Evolutionary conservation across 257 asterid genomes (phyloP), one percentile per base, ranked within the genome.

Genomic region (Orobanche coerulescens): DNA sequence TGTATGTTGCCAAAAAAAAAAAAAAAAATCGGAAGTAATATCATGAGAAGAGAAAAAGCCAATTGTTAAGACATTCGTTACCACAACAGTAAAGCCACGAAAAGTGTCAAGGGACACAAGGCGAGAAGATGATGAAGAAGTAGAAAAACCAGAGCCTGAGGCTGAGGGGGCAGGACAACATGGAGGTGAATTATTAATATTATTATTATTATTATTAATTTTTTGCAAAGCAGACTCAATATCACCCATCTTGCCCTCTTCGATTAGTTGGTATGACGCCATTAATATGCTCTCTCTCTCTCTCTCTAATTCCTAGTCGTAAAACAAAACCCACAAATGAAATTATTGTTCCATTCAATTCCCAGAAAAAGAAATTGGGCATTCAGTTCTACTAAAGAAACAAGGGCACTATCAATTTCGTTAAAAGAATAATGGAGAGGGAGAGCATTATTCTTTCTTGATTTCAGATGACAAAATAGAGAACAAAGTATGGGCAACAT

Each of bases 191-290:
- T n/a, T n/a, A n/a, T n/a, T n/a, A n/a, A n/a, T n/a, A n/a, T n/a
- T n/a, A n/a, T n/a, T n/a, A 3, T 4, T 14, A 22, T 9, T 18
- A 6, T 48, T 19, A 53, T 24, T 54, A 3, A 15, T 58, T 9
- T 64, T 68, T 12, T 50, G 60, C 9, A 56, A 12, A 63, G 71
- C 65, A 12, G 78, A 55, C 61, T 67, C 80, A 20, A 70, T 11
- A 20, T 47, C 53, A 16, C n/a, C 53, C 53, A 1, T 2, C 1
- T 65, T 66, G 49, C 39, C 44, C 11, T 37, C 57, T 23, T 65
- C 70, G 34, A 79, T 71, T 57, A 79, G 78, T 55, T 79, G 70
- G 78, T 79, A 79, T 1, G 81, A 72, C 44, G 70, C 75, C 81
- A 79, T 79, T 31, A 31, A 26, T 20, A 64, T 20, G 28, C 13